phyloP scores from a whole-genome alignment of 352 stramenopile genomes.

The Thalassiosira exigua region DNA sequence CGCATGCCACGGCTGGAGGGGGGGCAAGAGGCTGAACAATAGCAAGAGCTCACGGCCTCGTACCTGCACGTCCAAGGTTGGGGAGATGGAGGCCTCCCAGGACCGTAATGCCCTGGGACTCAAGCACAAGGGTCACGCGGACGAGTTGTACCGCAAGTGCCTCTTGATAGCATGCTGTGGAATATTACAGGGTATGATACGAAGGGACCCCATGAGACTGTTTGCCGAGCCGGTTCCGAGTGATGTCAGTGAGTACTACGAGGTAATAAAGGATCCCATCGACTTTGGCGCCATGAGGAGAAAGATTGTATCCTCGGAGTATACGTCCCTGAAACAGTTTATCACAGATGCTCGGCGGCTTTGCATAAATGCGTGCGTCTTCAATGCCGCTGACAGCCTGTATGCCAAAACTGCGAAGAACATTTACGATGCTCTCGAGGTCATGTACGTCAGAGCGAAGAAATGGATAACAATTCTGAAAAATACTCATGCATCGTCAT shows the following conservation, averaged over 20 bases:
- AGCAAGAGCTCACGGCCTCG: conserved; percentile 17
- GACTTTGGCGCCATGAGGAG: conserved; percentile 76
- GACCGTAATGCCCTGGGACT: conserved; percentile 67
- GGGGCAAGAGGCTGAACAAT: conserved; percentile 6
- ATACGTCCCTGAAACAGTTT: conserved; percentile 70
- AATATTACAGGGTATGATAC: conserved; percentile 71
- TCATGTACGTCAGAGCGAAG: conserved; percentile 72
- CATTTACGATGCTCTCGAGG: conserved; percentile 63
- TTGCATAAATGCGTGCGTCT: conserved; percentile 77
- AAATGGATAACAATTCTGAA: conserved; percentile 77
- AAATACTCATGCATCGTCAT: conserved; percentile 65
- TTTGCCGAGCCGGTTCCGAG: conserved; percentile 75
- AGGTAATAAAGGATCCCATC: conserved; percentile 78
- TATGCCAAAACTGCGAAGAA: conserved; percentile 78
- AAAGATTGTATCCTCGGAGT: conserved; percentile 71
- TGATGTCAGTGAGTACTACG: conserved; percentile 68
- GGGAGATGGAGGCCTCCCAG: conserved; percentile 16
- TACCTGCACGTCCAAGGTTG: conserved; percentile 30
- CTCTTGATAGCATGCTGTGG: conserved; percentile 70
- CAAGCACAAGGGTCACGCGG: conserved; percentile 67
- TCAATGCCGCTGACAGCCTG: conserved; percentile 76
- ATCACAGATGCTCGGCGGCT: conserved; percentile 67
- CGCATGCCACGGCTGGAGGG: conserved; percentile 28
- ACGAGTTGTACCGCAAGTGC: conserved; percentile 66
- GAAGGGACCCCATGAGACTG: conserved; percentile 74